phyloP scores from a whole-genome alignment of 148 eudicot species.

The Chenopodium berlandieri region DNA sequence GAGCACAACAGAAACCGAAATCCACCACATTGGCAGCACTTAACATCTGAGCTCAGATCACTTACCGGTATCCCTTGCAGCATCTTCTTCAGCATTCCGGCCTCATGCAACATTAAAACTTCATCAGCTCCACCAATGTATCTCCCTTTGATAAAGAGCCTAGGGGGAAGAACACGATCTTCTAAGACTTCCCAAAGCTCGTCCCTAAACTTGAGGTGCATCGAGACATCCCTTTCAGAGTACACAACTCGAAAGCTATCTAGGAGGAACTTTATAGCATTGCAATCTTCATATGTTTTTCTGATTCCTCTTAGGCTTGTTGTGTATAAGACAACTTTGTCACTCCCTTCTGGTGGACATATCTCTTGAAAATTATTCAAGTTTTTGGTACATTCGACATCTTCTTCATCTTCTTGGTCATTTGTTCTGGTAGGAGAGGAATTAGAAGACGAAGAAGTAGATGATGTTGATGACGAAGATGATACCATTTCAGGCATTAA shows the following conservation, averaged over 20 bases:
- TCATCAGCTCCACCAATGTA: constrained; percentile 77
- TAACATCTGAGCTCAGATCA: not conserved
- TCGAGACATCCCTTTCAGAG: constrained; percentile 61
- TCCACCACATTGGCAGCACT: constrained; percentile 57
- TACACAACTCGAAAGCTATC: constrained; percentile 50
- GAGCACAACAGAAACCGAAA: constrained; percentile 53
- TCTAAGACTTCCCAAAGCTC: constrained; percentile 58
- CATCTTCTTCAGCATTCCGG: constrained; percentile 53
- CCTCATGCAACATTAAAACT: constrained; percentile 53
- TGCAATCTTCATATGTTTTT: constrained; percentile 66
- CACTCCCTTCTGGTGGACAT: constrained; percentile 60
- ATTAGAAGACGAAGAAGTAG: constrained; percentile 12
- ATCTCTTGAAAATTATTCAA: constrained; percentile 44
- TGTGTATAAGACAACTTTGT: constrained; percentile 58
- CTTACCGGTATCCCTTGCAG: constrained; percentile 54
- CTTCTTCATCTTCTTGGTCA: not conserved
- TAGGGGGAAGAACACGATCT: constrained; percentile 54
- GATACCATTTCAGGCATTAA: constrained; percentile 27
- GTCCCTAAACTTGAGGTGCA: constrained; percentile 57
- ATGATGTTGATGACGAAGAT: constrained; percentile 4
- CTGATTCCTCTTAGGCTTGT: constrained; percentile 70
- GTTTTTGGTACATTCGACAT: not conserved
- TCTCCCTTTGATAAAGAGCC: constrained; percentile 70
- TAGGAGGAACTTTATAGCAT: constrained; percentile 43
- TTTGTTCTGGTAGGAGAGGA: constrained; percentile 9